Percentiles rank a stretch among this genome's conserved stretches.
phyloP scores from a whole-genome alignment of 257 asterid species.

The Solanum rostratum region DNA sequence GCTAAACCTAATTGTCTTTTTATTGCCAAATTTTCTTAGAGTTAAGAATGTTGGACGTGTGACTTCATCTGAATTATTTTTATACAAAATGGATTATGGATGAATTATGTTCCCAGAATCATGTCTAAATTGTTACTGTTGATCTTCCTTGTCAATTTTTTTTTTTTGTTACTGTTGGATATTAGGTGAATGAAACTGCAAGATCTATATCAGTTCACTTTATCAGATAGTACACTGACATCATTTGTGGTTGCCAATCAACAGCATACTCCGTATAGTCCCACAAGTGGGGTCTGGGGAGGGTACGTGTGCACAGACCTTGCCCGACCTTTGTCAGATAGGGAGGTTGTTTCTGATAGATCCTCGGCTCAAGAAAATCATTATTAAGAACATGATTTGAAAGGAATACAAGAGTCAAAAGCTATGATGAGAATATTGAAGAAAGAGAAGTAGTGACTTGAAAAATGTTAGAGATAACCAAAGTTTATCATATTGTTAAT shows the following conservation, averaged over 20 bases:
- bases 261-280: background rate
- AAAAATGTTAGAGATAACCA: background rate
- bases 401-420: background rate
- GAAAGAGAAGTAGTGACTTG: background rate
- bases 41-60: background rate
- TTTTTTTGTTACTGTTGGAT: background rate
- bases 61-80: background rate
- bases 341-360: background rate
- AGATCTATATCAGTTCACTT: background rate
- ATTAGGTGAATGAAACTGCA: background rate
- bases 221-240: background rate
- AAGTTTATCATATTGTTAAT: background rate
- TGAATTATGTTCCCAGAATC: background rate
- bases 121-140: background rate
- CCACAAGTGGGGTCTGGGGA: background rate
- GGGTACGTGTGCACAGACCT: background rate
- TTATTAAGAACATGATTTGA: background rate
- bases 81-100: background rate
- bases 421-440: background rate
- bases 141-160: background rate
- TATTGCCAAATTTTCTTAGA: background rate
- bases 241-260: background rate
- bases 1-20: background rate
- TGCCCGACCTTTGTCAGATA: background rate
- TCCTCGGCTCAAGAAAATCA: background rate